phyloP scores from a whole-genome alignment of 2,329 filamentous ascomycete genomes.

The Alternaria brassicae region DNA sequence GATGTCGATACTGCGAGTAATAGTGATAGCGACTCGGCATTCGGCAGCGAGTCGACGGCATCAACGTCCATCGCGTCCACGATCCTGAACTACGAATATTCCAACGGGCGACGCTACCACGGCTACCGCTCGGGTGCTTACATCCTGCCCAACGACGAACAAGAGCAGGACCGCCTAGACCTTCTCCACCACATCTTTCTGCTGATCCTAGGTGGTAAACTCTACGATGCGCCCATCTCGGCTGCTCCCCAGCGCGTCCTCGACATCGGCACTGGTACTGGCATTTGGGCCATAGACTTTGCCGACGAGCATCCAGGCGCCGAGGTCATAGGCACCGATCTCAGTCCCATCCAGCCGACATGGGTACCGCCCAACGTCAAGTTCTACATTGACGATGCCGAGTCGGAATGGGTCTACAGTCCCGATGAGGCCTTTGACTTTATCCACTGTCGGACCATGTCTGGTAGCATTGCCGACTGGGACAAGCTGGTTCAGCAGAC shows the following conservation, averaged over 20 bases:
- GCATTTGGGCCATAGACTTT: conserved; percentile 52
- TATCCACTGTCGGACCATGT: conserved; percentile 44
- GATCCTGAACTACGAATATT: conserved; percentile 50
- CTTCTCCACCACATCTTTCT: conserved; percentile 50
- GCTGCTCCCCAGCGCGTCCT: conserved; percentile 35
- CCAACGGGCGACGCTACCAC: conserved; percentile 50
- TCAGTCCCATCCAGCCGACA: conserved; percentile 49
- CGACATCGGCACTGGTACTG: conserved; percentile 52
- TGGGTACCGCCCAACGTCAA: conserved; percentile 51
- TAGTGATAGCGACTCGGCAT: conserved; percentile 43
- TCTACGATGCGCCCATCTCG: conserved; percentile 44
- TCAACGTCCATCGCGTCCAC: conserved; percentile 48
- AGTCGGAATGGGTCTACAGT: conserved; percentile 49
- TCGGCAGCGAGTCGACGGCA: conserved; percentile 34
- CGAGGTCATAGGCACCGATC: conserved; percentile 48
- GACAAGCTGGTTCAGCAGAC: conserved; percentile 34
- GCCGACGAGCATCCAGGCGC: conserved; percentile 46
- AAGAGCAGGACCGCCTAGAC: conserved; percentile 50
- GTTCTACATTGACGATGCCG: conserved; percentile 54
- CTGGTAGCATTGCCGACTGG: conserved; percentile 45
- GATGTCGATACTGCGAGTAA: conserved; percentile 37
- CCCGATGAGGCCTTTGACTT: conserved; percentile 46
- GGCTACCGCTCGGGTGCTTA: conserved; percentile 47
- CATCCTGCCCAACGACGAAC: conserved; percentile 49
- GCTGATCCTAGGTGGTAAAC: conserved; percentile 46